These are phyloP conservation scores for Hypsizygus marmoreus DNA, from an alignment of 768 basidiomycete genomes.

Conservation along the genomic window DNA sequence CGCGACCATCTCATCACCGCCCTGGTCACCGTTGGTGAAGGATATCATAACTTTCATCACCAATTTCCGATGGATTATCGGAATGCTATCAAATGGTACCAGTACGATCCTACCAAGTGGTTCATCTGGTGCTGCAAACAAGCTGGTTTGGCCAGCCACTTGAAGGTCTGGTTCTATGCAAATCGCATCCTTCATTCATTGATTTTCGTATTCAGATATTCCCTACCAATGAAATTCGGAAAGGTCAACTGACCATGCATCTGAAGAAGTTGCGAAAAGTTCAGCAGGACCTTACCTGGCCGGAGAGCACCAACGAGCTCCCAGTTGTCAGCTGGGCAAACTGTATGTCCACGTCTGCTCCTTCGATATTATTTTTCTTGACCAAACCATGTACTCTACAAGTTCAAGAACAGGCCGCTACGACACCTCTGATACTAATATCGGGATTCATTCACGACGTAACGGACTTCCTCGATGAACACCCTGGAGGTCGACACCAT, in stretches of 20 bases:
- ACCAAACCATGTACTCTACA: constrained; percentile 6
- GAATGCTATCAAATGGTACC: constrained; percentile 94
- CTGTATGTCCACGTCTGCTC: constrained; percentile 48
- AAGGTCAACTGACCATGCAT: constrained; percentile 94
- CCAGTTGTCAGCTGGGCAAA: constrained; percentile 87
- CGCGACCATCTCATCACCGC: constrained; percentile 89
- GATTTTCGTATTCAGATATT: constrained; percentile 35
- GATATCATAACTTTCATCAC: constrained; percentile 99
- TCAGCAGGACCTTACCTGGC: constrained; percentile 80
- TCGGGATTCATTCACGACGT: constrained; percentile 95
- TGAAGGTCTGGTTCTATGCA: constrained; percentile 47
- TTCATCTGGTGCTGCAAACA: constrained; percentile 68
- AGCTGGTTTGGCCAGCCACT: constrained; percentile 69
- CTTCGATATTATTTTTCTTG: constrained; percentile 1
- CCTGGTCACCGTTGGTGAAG: constrained; percentile 89
- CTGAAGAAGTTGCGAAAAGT: constrained; percentile 82
- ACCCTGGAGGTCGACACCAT: constrained; percentile 88
- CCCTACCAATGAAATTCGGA: constrained; percentile 65
- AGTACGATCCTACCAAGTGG: constrained; percentile 94
- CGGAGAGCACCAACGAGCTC: constrained; percentile 70
- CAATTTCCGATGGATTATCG: constrained; percentile 97
- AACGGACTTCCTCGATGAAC: constrained; percentile 81
- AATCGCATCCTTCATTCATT: not conserved
- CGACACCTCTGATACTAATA: constrained; percentile 81
- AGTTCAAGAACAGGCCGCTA: constrained; percentile 81